A percentile compares a stretch with the other conserved stretches of the same genome.
phyloP scores from a whole-genome alignment of 139 green algal genomes.

The Diplosphaera chodatii region DNA sequence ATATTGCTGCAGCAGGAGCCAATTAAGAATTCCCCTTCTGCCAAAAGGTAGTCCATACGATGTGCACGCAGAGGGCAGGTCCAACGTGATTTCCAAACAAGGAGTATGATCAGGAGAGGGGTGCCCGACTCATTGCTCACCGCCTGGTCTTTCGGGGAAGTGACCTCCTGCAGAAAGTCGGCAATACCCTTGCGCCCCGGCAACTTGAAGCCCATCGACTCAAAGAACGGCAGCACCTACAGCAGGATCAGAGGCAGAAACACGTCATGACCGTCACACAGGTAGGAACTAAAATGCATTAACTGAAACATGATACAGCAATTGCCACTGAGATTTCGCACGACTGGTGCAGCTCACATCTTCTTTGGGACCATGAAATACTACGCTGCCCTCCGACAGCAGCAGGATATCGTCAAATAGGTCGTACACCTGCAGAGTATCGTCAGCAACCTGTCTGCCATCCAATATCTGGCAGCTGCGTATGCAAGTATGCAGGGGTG shows the following conservation, averaged over 20 bases:
- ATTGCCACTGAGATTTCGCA: too few species aligned
- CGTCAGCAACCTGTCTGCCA: too few species aligned
- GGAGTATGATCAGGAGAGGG: too few species aligned
- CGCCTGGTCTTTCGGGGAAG: conserved; percentile 26
- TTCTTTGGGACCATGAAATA: conserved; percentile 29
- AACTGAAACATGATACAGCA: too few species aligned
- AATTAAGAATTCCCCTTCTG: too few species aligned
- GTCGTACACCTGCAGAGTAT: conserved; percentile 9
- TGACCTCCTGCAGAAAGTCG: conserved; percentile 56
- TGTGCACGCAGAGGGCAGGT: background rate
- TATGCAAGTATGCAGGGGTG: too few species aligned
- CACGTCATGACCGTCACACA: too few species aligned
- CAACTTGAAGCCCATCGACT: conserved; percentile 32
- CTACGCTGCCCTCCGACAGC: conserved; percentile 4
- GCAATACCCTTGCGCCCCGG: conserved; percentile 26
- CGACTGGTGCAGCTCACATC: conserved; percentile 5
- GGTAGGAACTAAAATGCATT: too few species aligned
- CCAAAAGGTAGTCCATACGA: background rate
- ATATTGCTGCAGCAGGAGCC: conserved; percentile 6
- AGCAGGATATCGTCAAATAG: conserved; percentile 49
- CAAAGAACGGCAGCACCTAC: conserved; percentile 40
- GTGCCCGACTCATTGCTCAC: too few species aligned
- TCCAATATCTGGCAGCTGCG: background rate
- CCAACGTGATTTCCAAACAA: too few species aligned
- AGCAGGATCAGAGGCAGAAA: too few species aligned